Evolutionary conservation across 768 basidiomycete species (phyloP).

Genomic region (Xerocomus brunneocitrinus): DNA sequence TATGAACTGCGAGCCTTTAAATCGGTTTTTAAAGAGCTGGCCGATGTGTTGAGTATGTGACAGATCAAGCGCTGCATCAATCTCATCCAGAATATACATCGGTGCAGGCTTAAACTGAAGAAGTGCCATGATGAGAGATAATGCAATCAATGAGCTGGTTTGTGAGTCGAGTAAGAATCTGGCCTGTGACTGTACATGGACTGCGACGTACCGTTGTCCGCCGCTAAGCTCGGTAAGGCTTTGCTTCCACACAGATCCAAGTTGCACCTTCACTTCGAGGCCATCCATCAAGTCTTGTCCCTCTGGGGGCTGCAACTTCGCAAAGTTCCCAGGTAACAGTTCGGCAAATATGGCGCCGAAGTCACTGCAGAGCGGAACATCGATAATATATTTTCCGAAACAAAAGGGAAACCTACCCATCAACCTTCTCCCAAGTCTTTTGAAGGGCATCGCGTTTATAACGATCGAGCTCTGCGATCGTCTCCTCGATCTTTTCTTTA

Average conservation of each 20-base stretch:
- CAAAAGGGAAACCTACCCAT: conserved; percentile 50
- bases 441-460: conserved; percentile 92
- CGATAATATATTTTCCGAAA: neutral
- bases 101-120: conserved; percentile 99
- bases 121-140: conserved; percentile 97
- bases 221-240: conserved; percentile 96
- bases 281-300: conserved; percentile 92
- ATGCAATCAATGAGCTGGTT: conserved; percentile 87
- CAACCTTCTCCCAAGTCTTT: conserved; percentile 96
- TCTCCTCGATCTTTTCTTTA: conserved; percentile 91
- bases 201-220: conserved; percentile 74
- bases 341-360: conserved; percentile 97
- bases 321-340: conserved; percentile 92
- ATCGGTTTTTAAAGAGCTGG: conserved; percentile 93
- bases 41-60: conserved; percentile 98
- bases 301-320: conserved; percentile 91
- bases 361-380: conserved; percentile 49
- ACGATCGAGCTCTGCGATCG: conserved; percentile 86
- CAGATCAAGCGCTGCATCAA: conserved; percentile 94
- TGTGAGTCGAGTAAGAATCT: neutral
- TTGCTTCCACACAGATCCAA: conserved; percentile 97
- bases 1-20: conserved; percentile 98
- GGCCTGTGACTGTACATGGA: neutral
- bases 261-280: conserved; percentile 93
- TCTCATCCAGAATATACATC: conserved; percentile 99